These are phyloP conservation scores for Linum usitatissimum DNA, from an alignment of 345 rosid species.

Conservation along the genomic window DNA sequence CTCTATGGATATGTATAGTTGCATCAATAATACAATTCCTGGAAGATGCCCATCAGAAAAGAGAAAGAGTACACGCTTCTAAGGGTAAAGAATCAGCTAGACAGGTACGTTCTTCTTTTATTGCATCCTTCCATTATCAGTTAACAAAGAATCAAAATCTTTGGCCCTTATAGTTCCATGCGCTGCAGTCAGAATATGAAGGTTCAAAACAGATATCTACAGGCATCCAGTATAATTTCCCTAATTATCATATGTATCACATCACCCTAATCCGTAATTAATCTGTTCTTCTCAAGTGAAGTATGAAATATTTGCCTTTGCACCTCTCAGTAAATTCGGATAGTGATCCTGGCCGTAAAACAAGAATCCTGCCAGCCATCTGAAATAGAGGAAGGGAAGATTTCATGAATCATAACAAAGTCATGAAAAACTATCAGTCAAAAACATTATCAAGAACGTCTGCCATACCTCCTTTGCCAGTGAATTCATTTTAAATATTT, in stretches of 20 bases:
- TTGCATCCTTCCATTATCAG: too few species aligned
- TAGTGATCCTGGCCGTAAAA: conserved; percentile 59
- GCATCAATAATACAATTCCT: too few species aligned
- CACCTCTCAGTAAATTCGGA: conserved; percentile 70
- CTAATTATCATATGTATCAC: background rate
- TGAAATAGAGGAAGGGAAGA: conserved; percentile 15
- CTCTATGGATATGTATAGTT: too few species aligned
- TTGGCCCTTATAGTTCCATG: too few species aligned
- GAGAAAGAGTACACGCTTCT: too few species aligned
- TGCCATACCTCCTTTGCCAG: conserved; percentile 64
- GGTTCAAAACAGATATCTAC: too few species aligned
- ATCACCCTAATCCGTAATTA: background rate
- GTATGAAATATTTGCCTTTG: conserved; percentile 1
- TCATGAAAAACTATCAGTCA: conserved; percentile 3
- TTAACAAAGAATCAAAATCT: background rate
- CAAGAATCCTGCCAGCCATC: conserved; percentile 90
- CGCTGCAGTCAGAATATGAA: too few species aligned
- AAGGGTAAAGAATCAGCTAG: too few species aligned
- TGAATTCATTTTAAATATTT: conserved; percentile 55
- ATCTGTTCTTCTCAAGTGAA: conserved; percentile 1
- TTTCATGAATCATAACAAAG: conserved; percentile 2
- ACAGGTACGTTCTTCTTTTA: too few species aligned
- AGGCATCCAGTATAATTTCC: background rate
- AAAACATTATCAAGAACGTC: background rate
- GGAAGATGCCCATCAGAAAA: too few species aligned